Evolutionary conservation across 345 rosid genomes (phyloP), one percentile per base, ranked within the genome.

Genomic region (Lenwebbia sp.): DNA sequence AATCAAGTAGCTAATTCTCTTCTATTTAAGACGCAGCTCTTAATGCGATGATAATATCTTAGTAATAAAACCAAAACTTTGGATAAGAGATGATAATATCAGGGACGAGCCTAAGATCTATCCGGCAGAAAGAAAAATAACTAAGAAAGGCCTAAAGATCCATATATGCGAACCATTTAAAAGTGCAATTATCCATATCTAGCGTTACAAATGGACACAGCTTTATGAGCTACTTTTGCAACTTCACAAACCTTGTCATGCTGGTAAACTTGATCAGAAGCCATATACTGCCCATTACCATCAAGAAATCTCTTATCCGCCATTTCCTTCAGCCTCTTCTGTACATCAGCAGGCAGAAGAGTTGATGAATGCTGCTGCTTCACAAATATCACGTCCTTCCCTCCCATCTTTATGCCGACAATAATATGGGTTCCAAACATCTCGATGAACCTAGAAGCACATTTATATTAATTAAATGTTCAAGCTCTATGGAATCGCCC

Each of bases 321-420:
- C 90, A 91, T 92, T 83, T 95, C 97, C 90, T 96, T 95, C 82
- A 97, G 86, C 89, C 91, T 91, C 90, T 91, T 93, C 86, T 97
- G 99, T 70, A 96, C 87, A 86, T 95, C 98, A 88, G 92, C 94
- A 81, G 96, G 94, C 86, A 91, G 96, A 82, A 95, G 94, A 86
- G 83, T 87, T 62, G 99, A 94, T 6, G 99, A 92, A 88, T 97
- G 96, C 84, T 90, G 96, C 85, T 97, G 98, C 85, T 97, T 96
- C 78, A 95, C 88, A 87, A 92, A 95, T 87, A 97, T 91, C 56
- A 97, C 99, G 90, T 95, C 98, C 91, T 96, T 95, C 83, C 98
- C 99, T 87, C 99, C 99, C 98, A 95, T 95, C 91, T 95, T 95
- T 83, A 96, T 92, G 85, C 98, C 95, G 90, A 94, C 95, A 85